Conservation (phyloP, 148 eudicot species). For the Rheum nobile region DNA sequence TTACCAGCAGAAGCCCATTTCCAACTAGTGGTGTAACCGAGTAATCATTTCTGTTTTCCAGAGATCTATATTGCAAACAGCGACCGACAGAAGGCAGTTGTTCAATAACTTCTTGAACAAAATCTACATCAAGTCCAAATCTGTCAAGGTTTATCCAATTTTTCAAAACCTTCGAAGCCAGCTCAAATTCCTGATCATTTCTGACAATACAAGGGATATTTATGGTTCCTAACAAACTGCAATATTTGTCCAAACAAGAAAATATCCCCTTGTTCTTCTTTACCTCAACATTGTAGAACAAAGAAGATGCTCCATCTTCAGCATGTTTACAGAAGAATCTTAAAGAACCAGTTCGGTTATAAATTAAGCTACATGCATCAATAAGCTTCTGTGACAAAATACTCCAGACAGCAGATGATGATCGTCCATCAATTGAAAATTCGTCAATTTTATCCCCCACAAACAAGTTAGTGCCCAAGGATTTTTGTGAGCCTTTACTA, state of each 20-base stretch:
- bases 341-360: constrained; percentile 27
- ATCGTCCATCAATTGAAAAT: constrained; percentile 39
- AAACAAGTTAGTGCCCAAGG: constrained; percentile 8
- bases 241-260: constrained; percentile 34
- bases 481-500: constrained; percentile 12
- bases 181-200: constrained; percentile 22
- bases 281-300: constrained; percentile 13
- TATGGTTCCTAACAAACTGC: constrained; percentile 26
- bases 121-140: constrained; percentile 53
- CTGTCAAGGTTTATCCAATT: constrained; percentile 58
- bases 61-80: constrained; percentile 31
- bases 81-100: constrained; percentile 30
- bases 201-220: constrained; percentile 28
- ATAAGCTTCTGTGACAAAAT: constrained; percentile 34
- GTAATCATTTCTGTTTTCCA: constrained; percentile 28
- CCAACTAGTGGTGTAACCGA: constrained; percentile 29
- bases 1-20: constrained; percentile 39
- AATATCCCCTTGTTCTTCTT: constrained; percentile 19
- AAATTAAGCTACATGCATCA: constrained; percentile 33
- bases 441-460: constrained; percentile 46
- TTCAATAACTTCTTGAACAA: constrained; percentile 60
- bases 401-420: constrained; percentile 46
- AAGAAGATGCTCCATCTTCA: constrained; percentile 21
- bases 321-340: constrained; percentile 53
- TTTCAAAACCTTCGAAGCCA: constrained; percentile 21